Evolutionary conservation across 441 rosid species (phyloP), one percentile per base, ranked within the genome.

Genomic region (Populus hybrid): DNA sequence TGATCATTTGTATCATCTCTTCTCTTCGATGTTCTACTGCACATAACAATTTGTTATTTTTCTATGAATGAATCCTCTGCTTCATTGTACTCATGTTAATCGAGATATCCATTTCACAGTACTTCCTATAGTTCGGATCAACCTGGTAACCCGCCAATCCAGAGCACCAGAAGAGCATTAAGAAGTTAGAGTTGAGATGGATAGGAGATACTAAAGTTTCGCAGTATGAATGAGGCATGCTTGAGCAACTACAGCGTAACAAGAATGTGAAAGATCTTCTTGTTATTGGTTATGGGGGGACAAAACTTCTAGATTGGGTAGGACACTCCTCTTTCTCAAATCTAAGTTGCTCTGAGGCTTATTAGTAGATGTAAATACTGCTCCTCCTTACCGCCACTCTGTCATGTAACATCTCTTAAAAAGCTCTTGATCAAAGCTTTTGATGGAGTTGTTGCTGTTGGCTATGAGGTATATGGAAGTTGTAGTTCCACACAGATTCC

Each of bases 211-310:
- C 12, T 18, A 10, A 36, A 5, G 28, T 23, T 36, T 59, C 74
- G 9, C 34, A 23, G 26, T 34, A n/a, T 11, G 65, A 68, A 42
- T 40, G 65, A 63, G 61, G 63, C 16, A 72, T 85, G 10, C 61
- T 85, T 30, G 78, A 83, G 50, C 32, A 21, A 61, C 70, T 83
- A 26, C 81, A 74, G 36, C 88, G 81, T 61, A 77, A 72, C n/a
- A n/a, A 42, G 21, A 74, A 71, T 24, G 38, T 85, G 40, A 21
- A 77, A 73, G 71, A 57, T n/a, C n/a, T n/a, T 11, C 10, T 59
- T 40, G 83, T 83, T 63, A 20, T 0, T 7, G 35, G 2, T 5
- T 83, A 83, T 46, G 11, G 75, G 12, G 83, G 84, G 12, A 38
- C 11, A 0, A 32, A 54, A 42, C 77, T 85, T 76, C 84, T 81